Evolutionary conservation across 2,329 filamentous ascomycete genomes (phyloP).

Genomic region (Tolypocladium nubicola): DNA sequence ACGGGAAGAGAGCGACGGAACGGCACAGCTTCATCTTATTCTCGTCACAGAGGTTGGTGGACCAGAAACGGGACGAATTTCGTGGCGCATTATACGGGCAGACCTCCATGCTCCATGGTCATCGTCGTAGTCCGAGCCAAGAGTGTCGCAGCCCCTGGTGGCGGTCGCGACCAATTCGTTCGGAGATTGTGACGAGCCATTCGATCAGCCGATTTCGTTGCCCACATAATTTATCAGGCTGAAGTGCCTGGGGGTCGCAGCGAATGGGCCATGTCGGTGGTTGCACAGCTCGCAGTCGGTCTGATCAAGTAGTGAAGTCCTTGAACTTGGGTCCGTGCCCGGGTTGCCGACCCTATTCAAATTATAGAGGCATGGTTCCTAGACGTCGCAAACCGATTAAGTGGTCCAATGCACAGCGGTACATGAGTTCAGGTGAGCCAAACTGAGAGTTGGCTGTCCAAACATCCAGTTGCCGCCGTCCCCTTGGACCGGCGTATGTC

Average conservation of each 20-base stretch:
- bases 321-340: no score
- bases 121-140: neutral
- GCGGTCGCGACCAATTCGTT: neutral
- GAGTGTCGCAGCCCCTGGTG: neutral
- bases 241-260: neutral
- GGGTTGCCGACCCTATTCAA: neutral
- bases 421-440: neutral
- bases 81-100: neutral
- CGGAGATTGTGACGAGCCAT: neutral
- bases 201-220: neutral
- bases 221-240: neutral
- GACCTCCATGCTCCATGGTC: neutral
- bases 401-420: neutral
- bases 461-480: neutral
- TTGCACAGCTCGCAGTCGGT: neutral
- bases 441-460: neutral
- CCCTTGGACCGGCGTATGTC: neutral
- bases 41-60: neutral
- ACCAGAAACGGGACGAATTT: neutral
- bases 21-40: neutral
- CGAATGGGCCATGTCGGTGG: neutral
- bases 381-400: neutral
- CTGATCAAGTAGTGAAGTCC: neutral
- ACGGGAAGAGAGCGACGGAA: neutral
- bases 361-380: no score